phyloP scores from a whole-genome alignment of 2,329 filamentous ascomycete species.

The Seiridium cupressi region DNA sequence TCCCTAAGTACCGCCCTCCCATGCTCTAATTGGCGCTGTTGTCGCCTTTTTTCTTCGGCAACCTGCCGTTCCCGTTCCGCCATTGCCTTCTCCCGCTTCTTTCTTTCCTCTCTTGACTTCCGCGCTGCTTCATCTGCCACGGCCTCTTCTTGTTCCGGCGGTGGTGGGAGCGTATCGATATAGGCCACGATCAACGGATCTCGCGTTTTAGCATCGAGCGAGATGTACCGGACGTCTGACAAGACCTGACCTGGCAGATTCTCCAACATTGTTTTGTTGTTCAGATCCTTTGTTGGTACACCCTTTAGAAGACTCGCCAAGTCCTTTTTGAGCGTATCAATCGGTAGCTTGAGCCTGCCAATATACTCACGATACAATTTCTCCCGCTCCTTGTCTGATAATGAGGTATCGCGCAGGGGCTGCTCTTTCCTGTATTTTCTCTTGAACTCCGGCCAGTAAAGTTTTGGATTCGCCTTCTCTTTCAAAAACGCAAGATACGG shows the following conservation, averaged over 20 bases:
- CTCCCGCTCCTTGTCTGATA: slow-evolving; percentile 76
- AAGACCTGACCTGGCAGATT: slow-evolving; percentile 62
- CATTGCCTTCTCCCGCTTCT: slow-evolving; percentile 64
- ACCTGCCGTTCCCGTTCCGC: slow-evolving; percentile 62
- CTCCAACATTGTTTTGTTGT: slow-evolving; percentile 54
- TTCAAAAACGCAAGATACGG: slow-evolving; percentile 81
- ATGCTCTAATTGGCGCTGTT: slow-evolving; percentile 57
- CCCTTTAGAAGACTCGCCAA: slow-evolving; percentile 63
- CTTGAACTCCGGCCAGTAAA: slow-evolving; percentile 97
- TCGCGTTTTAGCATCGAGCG: slow-evolving; percentile 58
- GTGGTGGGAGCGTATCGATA: slow-evolving; percentile 60
- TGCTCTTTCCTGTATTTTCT: slow-evolving; percentile 82
- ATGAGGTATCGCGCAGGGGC: slow-evolving; percentile 71
- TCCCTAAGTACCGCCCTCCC: slow-evolving; percentile 62
- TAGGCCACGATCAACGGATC: slow-evolving; percentile 66
- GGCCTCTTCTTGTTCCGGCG: slow-evolving; percentile 41
- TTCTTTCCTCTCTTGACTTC: slow-evolving; percentile 49
- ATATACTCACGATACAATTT: slow-evolving; percentile 77
- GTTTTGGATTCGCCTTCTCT: slow-evolving; percentile 78
- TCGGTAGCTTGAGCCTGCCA: slow-evolving; percentile 63
- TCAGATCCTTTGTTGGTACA: slow-evolving; percentile 56
- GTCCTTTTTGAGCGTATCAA: slow-evolving; percentile 66
- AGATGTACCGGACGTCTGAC: slow-evolving; percentile 68
- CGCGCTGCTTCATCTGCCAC: slow-evolving; percentile 52
- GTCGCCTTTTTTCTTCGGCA: slow-evolving; percentile 59